Evolutionary conservation across 225 moss, liverwort and hornwort species (phyloP).

Genomic region (Pleurozium schreberi): DNA sequence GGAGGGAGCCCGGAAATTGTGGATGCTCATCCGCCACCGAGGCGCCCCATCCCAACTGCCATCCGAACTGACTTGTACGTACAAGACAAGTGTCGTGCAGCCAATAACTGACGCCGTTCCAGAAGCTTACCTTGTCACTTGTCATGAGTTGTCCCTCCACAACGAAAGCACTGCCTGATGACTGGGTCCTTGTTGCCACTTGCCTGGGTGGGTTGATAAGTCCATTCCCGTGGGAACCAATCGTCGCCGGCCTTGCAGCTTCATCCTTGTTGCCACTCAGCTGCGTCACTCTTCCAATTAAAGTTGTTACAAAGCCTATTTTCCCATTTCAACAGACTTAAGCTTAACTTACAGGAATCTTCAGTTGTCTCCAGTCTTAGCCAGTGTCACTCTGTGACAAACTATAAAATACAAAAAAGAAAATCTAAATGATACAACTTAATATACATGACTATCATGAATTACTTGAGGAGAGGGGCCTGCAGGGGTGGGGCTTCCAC

Average conservation of each 20-base stretch:
- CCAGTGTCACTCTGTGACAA: background rate
- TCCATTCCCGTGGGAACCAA: background rate
- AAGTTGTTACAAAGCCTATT: too few relatives aligned
- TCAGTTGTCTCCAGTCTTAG: background rate
- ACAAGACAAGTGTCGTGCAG: background rate
- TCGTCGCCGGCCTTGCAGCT: background rate
- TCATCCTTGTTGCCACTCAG: too few relatives aligned
- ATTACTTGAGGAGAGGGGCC: too few relatives aligned
- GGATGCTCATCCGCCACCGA: slow-evolving; percentile 1
- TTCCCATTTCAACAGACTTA: background rate
- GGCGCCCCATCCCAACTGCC: slow-evolving; percentile 1
- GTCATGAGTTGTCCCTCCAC: too few relatives aligned
- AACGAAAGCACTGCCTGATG: too few relatives aligned
- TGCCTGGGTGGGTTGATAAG: slow-evolving; percentile 4
- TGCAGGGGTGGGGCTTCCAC: too few relatives aligned
- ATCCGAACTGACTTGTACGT: background rate
- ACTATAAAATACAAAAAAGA: background rate
- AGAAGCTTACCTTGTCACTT: too few relatives aligned
- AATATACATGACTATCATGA: too few relatives aligned
- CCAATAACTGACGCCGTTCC: too few relatives aligned
- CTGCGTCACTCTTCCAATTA: background rate
- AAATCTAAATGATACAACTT: too few relatives aligned
- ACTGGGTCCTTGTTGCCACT: background rate
- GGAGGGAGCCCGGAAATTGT: too few relatives aligned
- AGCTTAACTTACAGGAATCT: too few relatives aligned